Evolutionary conservation across 31 red algal genomes (phyloP), one percentile per base, ranked within the genome.

Genomic region (Asparagopsis taxiformis): DNA sequence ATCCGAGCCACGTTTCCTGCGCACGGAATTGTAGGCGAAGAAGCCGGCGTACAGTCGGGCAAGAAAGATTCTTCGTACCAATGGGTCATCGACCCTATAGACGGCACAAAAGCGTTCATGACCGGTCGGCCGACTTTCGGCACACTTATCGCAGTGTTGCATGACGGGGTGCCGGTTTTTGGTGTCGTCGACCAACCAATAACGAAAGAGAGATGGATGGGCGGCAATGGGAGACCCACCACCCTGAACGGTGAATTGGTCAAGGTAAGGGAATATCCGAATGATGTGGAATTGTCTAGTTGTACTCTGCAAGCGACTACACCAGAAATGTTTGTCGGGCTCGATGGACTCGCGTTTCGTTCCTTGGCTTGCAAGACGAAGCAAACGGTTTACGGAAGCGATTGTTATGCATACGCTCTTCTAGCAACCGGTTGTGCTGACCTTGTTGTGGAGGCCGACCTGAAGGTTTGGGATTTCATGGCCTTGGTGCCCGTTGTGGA

Each of bases 61-160:
- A 33, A 56, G 3, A 33, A 34, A 25, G 72, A 76, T 1, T 51
- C 11, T 7, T 62, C 37, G 41, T 97, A 77, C 70, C 33, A 55
- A 3, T 97, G 94, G 94, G 77, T 97, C 23, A 51, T 92, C n/a
- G 94, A 97, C 41, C 94, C 94, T 22, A 92, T 97, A 34, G 94
- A 97, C 68, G 94, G 89, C 35, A 97, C 94, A 30, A 92, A 93
- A 43, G 83, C 83, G 0, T 97, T 97, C 61, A 75, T 97, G 62
- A 72, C 66, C n/a, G 94, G 94, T 28, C 87, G 91, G 48, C 82
- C 94, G 29, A 97, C 94, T 3, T 97, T 97, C 74, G 88, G 80
- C 19, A 97, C 94, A 23, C 74, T 97, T 20, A 87, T 97, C 57
- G 88, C 89, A 16, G 72, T 97, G 19, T 43, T 92, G 8, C 75